These are phyloP conservation scores for Colletotrichum spaethianum DNA, from an alignment of 2,329 filamentous ascomycete genomes.

Conservation along the genomic window DNA sequence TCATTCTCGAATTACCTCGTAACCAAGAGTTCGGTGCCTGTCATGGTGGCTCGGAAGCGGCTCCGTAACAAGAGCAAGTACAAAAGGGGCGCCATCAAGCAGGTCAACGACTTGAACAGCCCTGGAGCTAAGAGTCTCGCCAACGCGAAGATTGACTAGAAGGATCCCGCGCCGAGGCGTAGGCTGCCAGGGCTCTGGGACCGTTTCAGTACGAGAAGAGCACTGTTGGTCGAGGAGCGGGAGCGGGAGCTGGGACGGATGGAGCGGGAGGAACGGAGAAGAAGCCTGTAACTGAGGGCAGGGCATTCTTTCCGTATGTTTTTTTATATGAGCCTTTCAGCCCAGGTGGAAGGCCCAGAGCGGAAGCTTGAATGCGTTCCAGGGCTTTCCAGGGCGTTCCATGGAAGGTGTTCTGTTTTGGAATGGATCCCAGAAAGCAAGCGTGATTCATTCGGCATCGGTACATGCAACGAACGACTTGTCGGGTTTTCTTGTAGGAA, in stretches of 20 bases:
- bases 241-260: not conserved
- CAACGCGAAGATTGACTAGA: constrained; percentile 81
- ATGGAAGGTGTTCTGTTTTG: not conserved
- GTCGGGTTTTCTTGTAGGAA: not conserved
- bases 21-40: constrained; percentile 94
- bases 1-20: constrained; percentile 98
- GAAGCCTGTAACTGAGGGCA: constrained; percentile 12
- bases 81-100: constrained; percentile 77
- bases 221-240: not conserved
- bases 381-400: not conserved
- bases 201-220: not conserved
- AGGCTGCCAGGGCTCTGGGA: constrained; percentile 24
- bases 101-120: constrained; percentile 86
- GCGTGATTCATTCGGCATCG: constrained; percentile 6
- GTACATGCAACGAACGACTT: constrained; percentile 8
- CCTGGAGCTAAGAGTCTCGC: constrained; percentile 77
- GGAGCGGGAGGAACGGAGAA: not conserved
- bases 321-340: not conserved
- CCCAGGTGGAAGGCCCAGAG: not conserved
- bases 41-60: constrained; percentile 97
- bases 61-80: constrained; percentile 89
- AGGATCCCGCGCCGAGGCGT: constrained; percentile 27
- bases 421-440: not conserved
- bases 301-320: not conserved
- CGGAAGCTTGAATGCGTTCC: not conserved